Conservation (phyloP, 2,329 filamentous ascomycete species). For the Penicillium sp. region DNA sequence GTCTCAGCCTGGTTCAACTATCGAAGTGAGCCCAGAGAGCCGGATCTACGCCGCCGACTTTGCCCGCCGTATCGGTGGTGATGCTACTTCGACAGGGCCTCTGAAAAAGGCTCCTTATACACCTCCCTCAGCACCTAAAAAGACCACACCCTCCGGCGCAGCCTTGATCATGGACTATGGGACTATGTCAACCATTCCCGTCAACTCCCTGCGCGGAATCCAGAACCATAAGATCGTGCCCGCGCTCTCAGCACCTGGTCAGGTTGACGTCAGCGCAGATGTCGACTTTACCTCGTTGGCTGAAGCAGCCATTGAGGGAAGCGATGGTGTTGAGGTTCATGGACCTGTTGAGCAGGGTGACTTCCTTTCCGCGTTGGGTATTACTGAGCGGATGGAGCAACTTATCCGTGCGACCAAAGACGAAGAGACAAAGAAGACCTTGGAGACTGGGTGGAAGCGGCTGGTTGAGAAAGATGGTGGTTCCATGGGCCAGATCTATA, state of each 20-base stretch:
- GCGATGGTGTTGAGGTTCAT: slow-evolving; percentile 80
- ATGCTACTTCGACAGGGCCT: slow-evolving; percentile 29
- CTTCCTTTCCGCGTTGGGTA: slow-evolving; percentile 78
- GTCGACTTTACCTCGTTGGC: slow-evolving; percentile 88
- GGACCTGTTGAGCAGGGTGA: slow-evolving; percentile 81
- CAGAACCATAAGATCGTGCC: slow-evolving; percentile 69
- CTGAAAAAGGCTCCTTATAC: slow-evolving; percentile 22
- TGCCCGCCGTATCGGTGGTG: slow-evolving; percentile 74
- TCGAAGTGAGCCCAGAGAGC: slow-evolving; percentile 88
- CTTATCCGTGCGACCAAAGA: slow-evolving; percentile 52
- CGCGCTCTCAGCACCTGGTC: slow-evolving; percentile 73
- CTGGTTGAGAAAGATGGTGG: slow-evolving; percentile 75
- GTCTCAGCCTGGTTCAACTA: slow-evolving; percentile 61
- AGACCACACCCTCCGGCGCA: slow-evolving; percentile 67
- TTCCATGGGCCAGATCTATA: slow-evolving; percentile 94
- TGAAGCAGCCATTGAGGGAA: slow-evolving; percentile 71
- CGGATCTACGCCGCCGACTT: slow-evolving; percentile 76
- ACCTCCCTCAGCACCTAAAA: slow-evolving; percentile 44
- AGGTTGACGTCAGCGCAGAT: slow-evolving; percentile 84
- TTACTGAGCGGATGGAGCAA: slow-evolving; percentile 68
- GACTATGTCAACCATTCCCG: slow-evolving; percentile 68
- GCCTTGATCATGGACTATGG: slow-evolving; percentile 97
- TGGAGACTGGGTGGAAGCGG: slow-evolving; percentile 72
- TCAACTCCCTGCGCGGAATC: slow-evolving; percentile 89
- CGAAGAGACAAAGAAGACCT: slow-evolving; percentile 54